Evolutionary conservation across 2,329 filamentous ascomycete species (phyloP), one percentile per base, ranked within the genome.

Genomic region (Clarireedia sp.): DNA sequence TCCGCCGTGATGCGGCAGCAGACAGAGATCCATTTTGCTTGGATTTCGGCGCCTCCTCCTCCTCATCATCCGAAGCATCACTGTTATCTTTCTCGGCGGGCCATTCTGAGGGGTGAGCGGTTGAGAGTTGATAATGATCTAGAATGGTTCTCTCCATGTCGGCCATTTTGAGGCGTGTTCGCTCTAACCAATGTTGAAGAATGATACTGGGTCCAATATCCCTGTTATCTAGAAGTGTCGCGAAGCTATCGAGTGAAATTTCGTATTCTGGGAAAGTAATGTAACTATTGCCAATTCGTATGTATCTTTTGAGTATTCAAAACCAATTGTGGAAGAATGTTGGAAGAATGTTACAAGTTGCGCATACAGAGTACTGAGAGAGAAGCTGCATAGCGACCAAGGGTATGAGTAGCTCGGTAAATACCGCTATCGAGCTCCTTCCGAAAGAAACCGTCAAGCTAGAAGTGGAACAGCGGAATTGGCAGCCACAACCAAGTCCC

Each of bases 91-190:
- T 85, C 65, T 95, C 87, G 48, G 83, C 76, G 0, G 92, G 92
- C 92, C 92, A 97, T 76, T 89, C 83, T 37, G 82, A 80, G 2
- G 92, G 92, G 70, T 83, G 91, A 19, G 88, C 77, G 14, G 79
- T 88, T 43, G 86, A 79, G 48, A 97, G 80, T 70, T 90, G 88
- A 75, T 97, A 97, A 74, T 95, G 90, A 64, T 90, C 90, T 65
- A 94, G 82, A 54, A 97, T 82, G 46, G 81, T 83, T 59, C 85
- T 78, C 67, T 94, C 86, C 65, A 85, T 81, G 67, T 94, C 88
- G 60, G 83, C 79, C 85, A 82, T 77, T 54, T 64, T 73, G 62
- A 56, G 24, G 38, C 37, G 45, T 49, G 46, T 43, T 43, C 44
- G 17, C 19, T 45, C n/a, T 33, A 16, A 17, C 17, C 45, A 17